Percentiles rank a stretch among this genome's conserved stretches.
These are phyloP conservation scores for Buddleja alternifolia DNA, from an alignment of 257 asterid genomes.

Conservation along the genomic window DNA sequence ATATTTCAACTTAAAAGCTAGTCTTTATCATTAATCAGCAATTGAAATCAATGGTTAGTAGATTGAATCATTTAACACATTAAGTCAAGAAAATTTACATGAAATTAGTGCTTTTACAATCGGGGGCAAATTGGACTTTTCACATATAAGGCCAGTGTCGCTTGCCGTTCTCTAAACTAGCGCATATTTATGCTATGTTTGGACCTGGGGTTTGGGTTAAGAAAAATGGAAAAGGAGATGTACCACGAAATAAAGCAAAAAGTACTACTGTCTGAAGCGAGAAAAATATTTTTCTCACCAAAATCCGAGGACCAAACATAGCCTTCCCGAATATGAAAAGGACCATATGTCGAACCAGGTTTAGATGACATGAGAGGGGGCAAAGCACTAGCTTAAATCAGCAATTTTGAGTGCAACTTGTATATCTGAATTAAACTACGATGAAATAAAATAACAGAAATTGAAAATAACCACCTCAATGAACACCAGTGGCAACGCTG, in stretches of 20 bases:
- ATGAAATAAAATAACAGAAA: background rate
- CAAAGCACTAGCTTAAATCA: background rate
- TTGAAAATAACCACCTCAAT: conserved; percentile 27
- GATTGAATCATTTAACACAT: background rate
- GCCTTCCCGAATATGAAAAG: background rate
- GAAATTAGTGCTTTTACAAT: background rate
- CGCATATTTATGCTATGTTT: no score
- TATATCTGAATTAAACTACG: background rate
- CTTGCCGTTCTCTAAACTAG: background rate
- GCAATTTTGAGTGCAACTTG: background rate
- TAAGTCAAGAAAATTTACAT: background rate
- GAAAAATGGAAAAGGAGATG: no score
- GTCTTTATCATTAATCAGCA: no score
- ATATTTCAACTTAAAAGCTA: background rate
- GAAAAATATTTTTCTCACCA: no score
- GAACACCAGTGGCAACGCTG: conserved; percentile 43
- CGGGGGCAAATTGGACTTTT: background rate
- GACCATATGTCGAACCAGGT: background rate
- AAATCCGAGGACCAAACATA: no score
- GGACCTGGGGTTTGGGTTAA: no score
- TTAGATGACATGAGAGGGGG: background rate
- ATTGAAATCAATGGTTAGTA: no score
- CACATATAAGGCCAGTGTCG: background rate
- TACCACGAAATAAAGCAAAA: no score
- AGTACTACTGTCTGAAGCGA: no score